Evolutionary conservation across 768 basidiomycete genomes (phyloP), one percentile per base, ranked within the genome.

Genomic region (Lentinula raphanica): DNA sequence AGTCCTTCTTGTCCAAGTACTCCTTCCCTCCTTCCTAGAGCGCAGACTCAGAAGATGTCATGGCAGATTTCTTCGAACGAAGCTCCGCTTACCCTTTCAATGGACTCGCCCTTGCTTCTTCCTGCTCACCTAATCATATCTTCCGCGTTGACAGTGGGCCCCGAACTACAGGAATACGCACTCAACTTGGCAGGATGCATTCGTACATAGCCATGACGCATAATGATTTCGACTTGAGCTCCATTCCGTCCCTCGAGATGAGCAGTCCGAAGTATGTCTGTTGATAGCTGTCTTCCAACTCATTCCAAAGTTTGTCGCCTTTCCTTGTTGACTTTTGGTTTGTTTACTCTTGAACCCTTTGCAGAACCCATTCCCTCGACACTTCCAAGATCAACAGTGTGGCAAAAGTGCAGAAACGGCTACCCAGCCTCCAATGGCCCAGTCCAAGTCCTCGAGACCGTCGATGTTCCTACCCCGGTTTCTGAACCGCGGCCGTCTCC

Each of bases 201-300:
- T 68, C 64, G 42, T 65, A 67, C 59, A 76, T 64, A 21, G 61
- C 62, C 68, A 71, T 88, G 45, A 72, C 72, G 38, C 78, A 76
- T 56, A 84, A 86, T 67, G 87, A 88, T 70, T 89, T 88, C 66
- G 86, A 88, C 65, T 69, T 89, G 61, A 71, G 65, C 62, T 72
- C 83, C 23, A 89, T 89, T 61, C 86, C 85, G 2, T 80, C 86
- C 0, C 78, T 87, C 67, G 79, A 86, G 60, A 73, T 87, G 54
- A 82, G 82, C 15, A 66, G 81, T 59, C 74, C 80, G 49, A 82
- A 81, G 63, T 74, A 69, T 56, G 62, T 64, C 38, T n/a, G n/a
- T n/a, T n/a, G n/a, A n/a, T n/a, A n/a, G n/a, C n/a, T n/a, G n/a
- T n/a, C n/a, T n/a, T n/a, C n/a, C n/a, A n/a, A n/a, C n/a, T n/a